phyloP scores from a whole-genome alignment of 2,329 filamentous ascomycete genomes.

The Fusarium burgessii region DNA sequence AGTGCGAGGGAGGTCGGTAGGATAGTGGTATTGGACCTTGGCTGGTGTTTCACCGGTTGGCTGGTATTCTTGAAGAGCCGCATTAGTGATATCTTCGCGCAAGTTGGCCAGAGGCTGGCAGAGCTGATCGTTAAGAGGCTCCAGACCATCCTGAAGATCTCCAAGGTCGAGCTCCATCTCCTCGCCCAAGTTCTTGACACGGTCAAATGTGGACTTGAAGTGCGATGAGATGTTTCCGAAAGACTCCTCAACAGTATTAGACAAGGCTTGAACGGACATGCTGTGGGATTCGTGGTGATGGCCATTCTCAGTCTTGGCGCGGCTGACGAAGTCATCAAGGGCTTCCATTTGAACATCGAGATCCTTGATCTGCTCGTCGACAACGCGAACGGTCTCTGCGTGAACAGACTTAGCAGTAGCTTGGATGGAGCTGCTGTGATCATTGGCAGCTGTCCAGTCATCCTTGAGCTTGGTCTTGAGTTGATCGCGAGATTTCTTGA shows the following conservation, averaged over 20 bases:
- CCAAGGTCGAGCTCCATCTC: slow-evolving; percentile 73
- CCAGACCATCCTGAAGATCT: slow-evolving; percentile 70
- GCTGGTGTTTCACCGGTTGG: slow-evolving; percentile 89
- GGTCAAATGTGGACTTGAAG: slow-evolving; percentile 75
- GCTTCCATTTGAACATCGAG: slow-evolving; percentile 90
- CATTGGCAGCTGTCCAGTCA: slow-evolving; percentile 85
- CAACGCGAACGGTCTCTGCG: slow-evolving; percentile 87
- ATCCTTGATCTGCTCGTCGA: slow-evolving; percentile 88
- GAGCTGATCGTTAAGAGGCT: slow-evolving; percentile 69
- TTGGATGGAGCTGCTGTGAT: slow-evolving; percentile 86
- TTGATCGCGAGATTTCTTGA: slow-evolving; percentile 78
- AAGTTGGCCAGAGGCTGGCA: slow-evolving; percentile 78
- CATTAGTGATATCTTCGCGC: slow-evolving; percentile 73
- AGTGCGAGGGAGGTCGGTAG: slow-evolving; percentile 82
- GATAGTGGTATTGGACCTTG: slow-evolving; percentile 84
- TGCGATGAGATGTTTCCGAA: slow-evolving; percentile 78
- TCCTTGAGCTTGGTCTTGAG: slow-evolving; percentile 86
- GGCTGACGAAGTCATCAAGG: slow-evolving; percentile 89
- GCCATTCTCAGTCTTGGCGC: slow-evolving; percentile 84
- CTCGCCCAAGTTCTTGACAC: slow-evolving; percentile 75
- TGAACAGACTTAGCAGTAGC: slow-evolving; percentile 88
- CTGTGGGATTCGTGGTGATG: slow-evolving; percentile 78
- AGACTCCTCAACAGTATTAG: slow-evolving; percentile 76
- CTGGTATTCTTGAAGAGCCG: slow-evolving; percentile 80
- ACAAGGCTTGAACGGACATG: slow-evolving; percentile 73